Percentiles rank a stretch among this genome's conserved stretches.
phyloP scores from a whole-genome alignment of 768 basidiomycete species.

The Rhizopogon vinicolor region DNA sequence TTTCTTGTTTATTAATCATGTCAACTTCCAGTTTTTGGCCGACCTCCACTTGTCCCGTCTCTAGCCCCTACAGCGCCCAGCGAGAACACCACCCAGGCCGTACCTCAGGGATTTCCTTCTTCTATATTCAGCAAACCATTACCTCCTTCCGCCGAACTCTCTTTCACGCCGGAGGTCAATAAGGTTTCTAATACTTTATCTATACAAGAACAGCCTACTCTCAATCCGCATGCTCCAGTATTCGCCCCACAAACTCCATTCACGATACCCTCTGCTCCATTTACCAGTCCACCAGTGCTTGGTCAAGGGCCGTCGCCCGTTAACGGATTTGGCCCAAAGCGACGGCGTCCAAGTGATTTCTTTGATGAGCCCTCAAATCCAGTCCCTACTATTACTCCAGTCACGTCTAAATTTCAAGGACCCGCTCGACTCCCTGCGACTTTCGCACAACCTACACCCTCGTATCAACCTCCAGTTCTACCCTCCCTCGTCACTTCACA shows the following conservation, averaged over 20 bases:
- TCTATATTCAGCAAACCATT: not conserved
- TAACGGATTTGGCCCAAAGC: too few relatives aligned
- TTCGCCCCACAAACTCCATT: constrained; percentile 6
- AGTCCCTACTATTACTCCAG: not conserved
- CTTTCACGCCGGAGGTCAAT: not conserved
- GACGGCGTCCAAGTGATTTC: not conserved
- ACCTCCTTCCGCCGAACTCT: not conserved
- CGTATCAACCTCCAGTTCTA: constrained; percentile 13
- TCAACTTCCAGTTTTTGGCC: not conserved
- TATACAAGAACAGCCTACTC: constrained; percentile 7
- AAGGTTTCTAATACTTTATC: not conserved
- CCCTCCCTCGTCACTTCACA: constrained; percentile 5
- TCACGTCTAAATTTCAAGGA: not conserved
- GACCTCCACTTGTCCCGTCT: not conserved
- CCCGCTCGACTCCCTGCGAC: not conserved
- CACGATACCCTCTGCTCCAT: not conserved
- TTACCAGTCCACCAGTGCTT: not conserved
- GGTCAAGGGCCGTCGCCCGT: too few relatives aligned
- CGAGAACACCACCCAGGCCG: not conserved
- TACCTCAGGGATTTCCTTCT: too few relatives aligned
- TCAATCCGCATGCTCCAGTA: constrained; percentile 15
- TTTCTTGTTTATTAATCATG: not conserved
- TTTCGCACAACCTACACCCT: not conserved
- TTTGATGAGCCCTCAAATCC: too few relatives aligned
- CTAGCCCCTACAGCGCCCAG: not conserved